Percentiles rank a stretch among this genome's conserved stretches.
These are phyloP conservation scores for Thamnidium elegans DNA, from an alignment of 192 early-diverging fungal genomes.

Conservation along the genomic window DNA sequence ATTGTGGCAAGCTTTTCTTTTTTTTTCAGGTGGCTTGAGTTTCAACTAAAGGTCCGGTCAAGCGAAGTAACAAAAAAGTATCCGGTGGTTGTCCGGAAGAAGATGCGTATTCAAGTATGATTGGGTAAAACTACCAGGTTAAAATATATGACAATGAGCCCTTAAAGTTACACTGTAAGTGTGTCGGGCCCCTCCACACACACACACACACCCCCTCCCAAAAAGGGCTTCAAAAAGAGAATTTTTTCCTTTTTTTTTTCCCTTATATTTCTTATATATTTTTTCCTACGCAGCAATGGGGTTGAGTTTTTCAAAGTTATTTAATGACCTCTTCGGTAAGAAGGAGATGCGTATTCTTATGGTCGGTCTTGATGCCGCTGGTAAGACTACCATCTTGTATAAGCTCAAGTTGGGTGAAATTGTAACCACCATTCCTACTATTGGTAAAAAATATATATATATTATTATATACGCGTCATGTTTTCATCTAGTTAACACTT, in stretches of 20 bases:
- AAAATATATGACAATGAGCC: too few relatives aligned
- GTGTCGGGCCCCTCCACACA: too few relatives aligned
- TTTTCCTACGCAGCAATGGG: slow-evolving; percentile 70
- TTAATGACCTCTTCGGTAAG: slow-evolving; percentile 77
- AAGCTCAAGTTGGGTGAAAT: slow-evolving; percentile 98
- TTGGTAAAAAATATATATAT: slow-evolving; percentile 67
- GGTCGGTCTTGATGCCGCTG: slow-evolving; percentile 90
- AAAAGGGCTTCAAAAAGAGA: too few relatives aligned
- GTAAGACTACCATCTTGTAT: slow-evolving; percentile 99
- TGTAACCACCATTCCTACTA: slow-evolving; percentile 98
- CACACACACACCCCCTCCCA: too few relatives aligned
- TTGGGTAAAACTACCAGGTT: too few relatives aligned
- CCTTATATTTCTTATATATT: not conserved
- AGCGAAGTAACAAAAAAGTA: too few relatives aligned
- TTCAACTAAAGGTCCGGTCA: too few relatives aligned
- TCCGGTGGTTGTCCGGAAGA: too few relatives aligned
- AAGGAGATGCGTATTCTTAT: slow-evolving; percentile 98
- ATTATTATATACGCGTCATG: not conserved
- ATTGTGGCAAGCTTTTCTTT: slow-evolving; percentile 2
- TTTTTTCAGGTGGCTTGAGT: not conserved
- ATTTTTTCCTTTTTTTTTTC: too few relatives aligned
- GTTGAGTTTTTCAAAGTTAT: slow-evolving; percentile 75
- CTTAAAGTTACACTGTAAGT: too few relatives aligned
- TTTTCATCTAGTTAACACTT: not conserved
- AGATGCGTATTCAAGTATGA: too few relatives aligned